A percentile compares a stretch with the other conserved stretches of the same genome.
Conservation (phyloP, 768 basidiomycete genomes). For the Leccinum longicurvipes region DNA sequence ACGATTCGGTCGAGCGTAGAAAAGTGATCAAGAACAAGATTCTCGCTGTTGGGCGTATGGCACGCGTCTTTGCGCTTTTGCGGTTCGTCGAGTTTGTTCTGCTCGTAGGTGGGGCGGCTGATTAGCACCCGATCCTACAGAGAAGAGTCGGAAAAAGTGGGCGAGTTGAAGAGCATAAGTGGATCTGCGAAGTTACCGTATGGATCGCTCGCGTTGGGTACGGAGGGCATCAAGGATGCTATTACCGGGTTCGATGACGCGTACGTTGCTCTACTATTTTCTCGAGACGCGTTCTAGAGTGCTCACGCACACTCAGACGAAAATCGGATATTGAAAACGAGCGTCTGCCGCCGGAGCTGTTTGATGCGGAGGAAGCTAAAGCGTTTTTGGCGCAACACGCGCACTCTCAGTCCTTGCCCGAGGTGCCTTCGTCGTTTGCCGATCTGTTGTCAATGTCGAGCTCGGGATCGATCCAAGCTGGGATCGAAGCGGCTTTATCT, state of each 20-base stretch:
- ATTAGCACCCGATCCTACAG: conserved; percentile 36
- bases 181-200: conserved; percentile 77
- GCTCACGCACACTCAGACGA: conserved; percentile 49
- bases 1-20: conserved; percentile 68
- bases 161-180: conserved; percentile 90
- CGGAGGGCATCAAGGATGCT: conserved; percentile 93
- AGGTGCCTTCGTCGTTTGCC: conserved; percentile 42
- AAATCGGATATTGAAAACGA: conserved; percentile 99
- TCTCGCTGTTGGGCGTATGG: conserved; percentile 94
- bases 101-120: neutral
- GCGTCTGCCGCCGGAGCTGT: conserved; percentile 92
- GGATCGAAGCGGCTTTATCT: conserved; percentile 33
- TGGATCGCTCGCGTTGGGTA: conserved; percentile 79
- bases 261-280: conserved; percentile 56
- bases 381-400: conserved; percentile 46
- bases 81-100: conserved; percentile 59
- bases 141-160: conserved; percentile 97
- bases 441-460: conserved; percentile 39
- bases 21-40: conserved; percentile 98
- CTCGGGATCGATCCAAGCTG: conserved; percentile 42
- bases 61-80: conserved; percentile 91
- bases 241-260: conserved; percentile 95
- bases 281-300: too few species aligned
- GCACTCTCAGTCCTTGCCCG: conserved; percentile 42
- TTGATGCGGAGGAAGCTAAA: conserved; percentile 73